Base-by-base conservation (phyloP, 352 stramenopile species). In the Globisporangium takayamanum region DNA sequence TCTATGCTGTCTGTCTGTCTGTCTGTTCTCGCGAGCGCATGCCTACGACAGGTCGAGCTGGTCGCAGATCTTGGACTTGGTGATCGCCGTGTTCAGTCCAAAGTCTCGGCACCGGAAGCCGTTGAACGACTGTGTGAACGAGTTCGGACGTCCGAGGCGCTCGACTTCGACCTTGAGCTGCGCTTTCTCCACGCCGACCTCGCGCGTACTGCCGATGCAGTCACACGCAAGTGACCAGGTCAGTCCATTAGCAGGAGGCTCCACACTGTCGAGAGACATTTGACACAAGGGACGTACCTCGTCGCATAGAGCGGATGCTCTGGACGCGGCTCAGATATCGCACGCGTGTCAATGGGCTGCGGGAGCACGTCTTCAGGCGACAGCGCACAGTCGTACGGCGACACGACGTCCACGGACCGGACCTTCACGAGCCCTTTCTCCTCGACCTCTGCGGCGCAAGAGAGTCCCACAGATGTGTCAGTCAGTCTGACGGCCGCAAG, bases 101-200 rank as follows among this genome's bases (percentile, higher is more conserved):
- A 87, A 91, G 68, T 93, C 81, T 30, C 84, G 79, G 68, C 88
- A 93, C 28, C 75, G 84, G 53, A 93, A 91, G 30, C 84, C 84
- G 62, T 93, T 89, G 70, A 93, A 93, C n/a, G 84, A 88, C 25
- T 71, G 85, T 14, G 84, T 90, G 66, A 93, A 91, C 1, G 69
- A 86, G 60, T 88, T 89, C 12, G 80, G 84, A 0, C 80, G 74
- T 10, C 76, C 78, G 26, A 76, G 67, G 36, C 77, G 80, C 51
- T 89, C 80, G 8, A 78, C 54, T 5, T 90, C 76, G 56, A 93
- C 68, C 65, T 88, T 89, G 25, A 90, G 59, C 53, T 88, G 76
- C 20, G 78, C 57, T 53, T 93, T 93, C 42, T 91, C 83, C 20
- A 73, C 72, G n/a, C 83, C 80, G 33, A 91, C 80, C 18, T 89